Percentiles rank a stretch among this genome's conserved stretches.
phyloP scores from a whole-genome alignment of 2,329 filamentous ascomycete species.

The Verticillium tricorpus region DNA sequence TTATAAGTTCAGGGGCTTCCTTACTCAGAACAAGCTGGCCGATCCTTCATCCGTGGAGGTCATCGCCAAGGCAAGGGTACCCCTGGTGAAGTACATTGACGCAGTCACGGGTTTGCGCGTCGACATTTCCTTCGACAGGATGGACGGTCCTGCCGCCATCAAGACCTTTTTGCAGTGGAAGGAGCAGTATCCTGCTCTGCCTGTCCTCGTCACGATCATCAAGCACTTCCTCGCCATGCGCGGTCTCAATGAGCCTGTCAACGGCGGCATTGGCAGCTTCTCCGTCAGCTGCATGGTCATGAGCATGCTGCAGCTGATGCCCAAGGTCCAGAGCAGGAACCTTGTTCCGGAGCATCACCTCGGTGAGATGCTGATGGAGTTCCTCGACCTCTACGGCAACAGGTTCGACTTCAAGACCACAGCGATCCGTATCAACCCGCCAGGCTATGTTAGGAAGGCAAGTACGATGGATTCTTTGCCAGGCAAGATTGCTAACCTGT shows the following conservation, averaged over 20 bases:
- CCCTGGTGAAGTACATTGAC: constrained; percentile 89
- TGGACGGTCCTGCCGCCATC: constrained; percentile 74
- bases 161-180: constrained; percentile 81
- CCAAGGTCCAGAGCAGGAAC: constrained; percentile 59
- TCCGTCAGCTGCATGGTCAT: constrained; percentile 91
- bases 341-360: constrained; percentile 62
- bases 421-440: constrained; percentile 73
- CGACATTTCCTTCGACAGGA: constrained; percentile 93
- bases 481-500: neutral
- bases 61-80: constrained; percentile 75
- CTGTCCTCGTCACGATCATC: constrained; percentile 77
- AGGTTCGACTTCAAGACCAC: constrained; percentile 65
- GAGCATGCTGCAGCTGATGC: constrained; percentile 78
- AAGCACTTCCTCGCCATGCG: constrained; percentile 93
- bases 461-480: constrained; percentile 15
- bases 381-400: constrained; percentile 85
- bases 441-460: constrained; percentile 74
- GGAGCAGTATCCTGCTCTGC: constrained; percentile 74
- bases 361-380: constrained; percentile 78
- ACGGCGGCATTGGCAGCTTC: constrained; percentile 89
- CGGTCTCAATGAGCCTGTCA: constrained; percentile 84
- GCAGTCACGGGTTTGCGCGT: constrained; percentile 72
- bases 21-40: constrained; percentile 54
- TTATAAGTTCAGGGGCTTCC: constrained; percentile 55
- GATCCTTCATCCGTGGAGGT: constrained; percentile 56